These are phyloP conservation scores for Verticillium nubilum DNA, from an alignment of 2,329 filamentous ascomycete genomes.

Conservation along the genomic window DNA sequence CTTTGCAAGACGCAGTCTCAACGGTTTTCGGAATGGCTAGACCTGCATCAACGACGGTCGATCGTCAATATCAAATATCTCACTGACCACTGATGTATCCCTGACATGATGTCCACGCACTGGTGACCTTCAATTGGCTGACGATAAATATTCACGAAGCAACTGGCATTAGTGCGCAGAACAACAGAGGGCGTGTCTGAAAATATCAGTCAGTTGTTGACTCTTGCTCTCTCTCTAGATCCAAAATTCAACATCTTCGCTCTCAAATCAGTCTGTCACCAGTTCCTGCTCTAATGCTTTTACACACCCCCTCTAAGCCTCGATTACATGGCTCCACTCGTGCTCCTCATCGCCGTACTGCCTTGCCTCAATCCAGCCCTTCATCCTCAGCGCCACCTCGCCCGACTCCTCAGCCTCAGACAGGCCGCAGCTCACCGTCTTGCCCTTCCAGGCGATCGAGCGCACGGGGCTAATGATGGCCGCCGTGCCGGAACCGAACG, in stretches of 20 bases:
- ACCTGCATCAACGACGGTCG: conserved; percentile 7
- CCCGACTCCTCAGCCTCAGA: conserved; percentile 79
- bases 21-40: conserved; percentile 8
- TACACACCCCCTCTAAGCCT: background rate
- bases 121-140: too few species aligned
- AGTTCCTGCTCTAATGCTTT: background rate
- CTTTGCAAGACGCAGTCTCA: conserved; percentile 15
- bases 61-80: background rate
- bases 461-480: conserved; percentile 90
- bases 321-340: conserved; percentile 69
- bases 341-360: conserved; percentile 94
- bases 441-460: conserved; percentile 81
- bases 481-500: conserved; percentile 90
- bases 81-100: background rate
- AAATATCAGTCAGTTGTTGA: background rate
- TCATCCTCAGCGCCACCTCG: conserved; percentile 79
- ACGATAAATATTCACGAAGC: too few species aligned
- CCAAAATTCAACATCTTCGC: background rate
- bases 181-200: too few species aligned
- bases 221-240: background rate
- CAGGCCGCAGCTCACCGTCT: conserved; percentile 77
- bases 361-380: conserved; percentile 92
- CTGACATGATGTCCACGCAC: background rate
- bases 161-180: too few species aligned
- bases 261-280: background rate